phyloP scores from a whole-genome alignment of 2,329 filamentous ascomycete species.

The Incumbomyces delicatus region DNA sequence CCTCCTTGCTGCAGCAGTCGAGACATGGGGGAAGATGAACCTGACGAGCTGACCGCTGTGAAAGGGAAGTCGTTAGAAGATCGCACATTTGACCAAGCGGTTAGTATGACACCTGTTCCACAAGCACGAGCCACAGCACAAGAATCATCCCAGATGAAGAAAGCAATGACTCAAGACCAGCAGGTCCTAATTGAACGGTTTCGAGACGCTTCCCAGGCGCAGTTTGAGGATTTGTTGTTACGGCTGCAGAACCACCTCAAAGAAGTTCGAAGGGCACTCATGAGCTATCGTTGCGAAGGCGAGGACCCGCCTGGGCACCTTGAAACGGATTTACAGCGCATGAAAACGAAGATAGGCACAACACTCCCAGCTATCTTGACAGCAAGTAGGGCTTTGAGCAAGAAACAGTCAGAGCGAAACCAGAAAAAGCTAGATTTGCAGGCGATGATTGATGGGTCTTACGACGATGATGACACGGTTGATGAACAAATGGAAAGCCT shows the following conservation, averaged over 20 bases:
- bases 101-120: too few relatives aligned
- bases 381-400: conserved; percentile 23
- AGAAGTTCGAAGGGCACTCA: conserved; percentile 1
- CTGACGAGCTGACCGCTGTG: neutral
- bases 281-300: conserved; percentile 5
- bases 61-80: neutral
- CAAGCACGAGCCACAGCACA: too few relatives aligned
- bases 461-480: conserved; percentile 9
- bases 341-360: neutral
- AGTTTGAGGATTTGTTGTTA: neutral
- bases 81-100: too few relatives aligned
- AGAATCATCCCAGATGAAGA: neutral
- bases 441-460: conserved; percentile 7
- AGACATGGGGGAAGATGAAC: neutral
- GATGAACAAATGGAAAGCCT: conserved; percentile 13
- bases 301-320: neutral
- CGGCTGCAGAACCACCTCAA: neutral
- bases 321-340: neutral
- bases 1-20: neutral
- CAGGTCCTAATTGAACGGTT: neutral
- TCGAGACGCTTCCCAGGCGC: neutral
- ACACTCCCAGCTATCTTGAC: neutral
- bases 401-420: conserved; percentile 27
- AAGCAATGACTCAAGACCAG: neutral
- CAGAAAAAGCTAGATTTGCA: conserved; percentile 8